Conservation (phyloP, 1,139 yeast genomes). For the Kurtzmaniella quercitrusa region DNA sequence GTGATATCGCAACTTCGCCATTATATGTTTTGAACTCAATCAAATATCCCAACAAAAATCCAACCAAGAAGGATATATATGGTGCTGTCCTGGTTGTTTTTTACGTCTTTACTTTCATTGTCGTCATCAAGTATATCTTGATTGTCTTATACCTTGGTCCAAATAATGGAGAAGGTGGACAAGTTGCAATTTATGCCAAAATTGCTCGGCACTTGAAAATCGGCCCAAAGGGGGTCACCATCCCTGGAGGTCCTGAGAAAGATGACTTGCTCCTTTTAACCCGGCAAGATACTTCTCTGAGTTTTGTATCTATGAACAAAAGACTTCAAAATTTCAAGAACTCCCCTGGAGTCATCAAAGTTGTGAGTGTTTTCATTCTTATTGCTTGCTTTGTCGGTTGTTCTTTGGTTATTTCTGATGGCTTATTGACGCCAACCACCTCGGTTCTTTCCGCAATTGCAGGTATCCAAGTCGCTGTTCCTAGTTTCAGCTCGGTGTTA, state of each 20-base stretch:
- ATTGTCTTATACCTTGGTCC: conserved; percentile 49
- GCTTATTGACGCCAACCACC: conserved; percentile 58
- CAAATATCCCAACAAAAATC: conserved; percentile 26
- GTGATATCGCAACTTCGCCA: conserved; percentile 62
- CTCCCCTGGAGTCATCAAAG: conserved; percentile 19
- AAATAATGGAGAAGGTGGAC: conserved; percentile 60
- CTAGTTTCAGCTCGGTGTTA: conserved; percentile 33
- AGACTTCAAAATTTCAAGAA: conserved; percentile 17
- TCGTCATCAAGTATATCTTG: conserved; percentile 45
- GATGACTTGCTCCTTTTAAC: conserved; percentile 34
- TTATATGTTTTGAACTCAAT: conserved; percentile 48
- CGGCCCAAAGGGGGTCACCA: conserved; percentile 44
- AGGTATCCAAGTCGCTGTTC: conserved; percentile 45
- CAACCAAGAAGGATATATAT: conserved; percentile 34
- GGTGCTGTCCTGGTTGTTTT: conserved; percentile 54
- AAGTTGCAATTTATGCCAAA: conserved; percentile 56
- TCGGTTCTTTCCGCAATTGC: conserved; percentile 52
- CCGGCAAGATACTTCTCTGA: conserved; percentile 36
- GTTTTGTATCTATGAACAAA: conserved; percentile 13
- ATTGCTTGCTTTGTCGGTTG: conserved; percentile 51
- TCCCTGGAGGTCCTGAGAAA: conserved; percentile 35
- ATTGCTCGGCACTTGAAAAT: conserved; percentile 44
- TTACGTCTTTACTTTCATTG: conserved; percentile 51
- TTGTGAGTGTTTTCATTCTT: conserved; percentile 29
- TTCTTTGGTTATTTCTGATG: conserved; percentile 54